Percentiles rank a stretch among this genome's conserved stretches.
Conservation (phyloP, 2,329 filamentous ascomycete species). For the Botrytis cinerea region DNA sequence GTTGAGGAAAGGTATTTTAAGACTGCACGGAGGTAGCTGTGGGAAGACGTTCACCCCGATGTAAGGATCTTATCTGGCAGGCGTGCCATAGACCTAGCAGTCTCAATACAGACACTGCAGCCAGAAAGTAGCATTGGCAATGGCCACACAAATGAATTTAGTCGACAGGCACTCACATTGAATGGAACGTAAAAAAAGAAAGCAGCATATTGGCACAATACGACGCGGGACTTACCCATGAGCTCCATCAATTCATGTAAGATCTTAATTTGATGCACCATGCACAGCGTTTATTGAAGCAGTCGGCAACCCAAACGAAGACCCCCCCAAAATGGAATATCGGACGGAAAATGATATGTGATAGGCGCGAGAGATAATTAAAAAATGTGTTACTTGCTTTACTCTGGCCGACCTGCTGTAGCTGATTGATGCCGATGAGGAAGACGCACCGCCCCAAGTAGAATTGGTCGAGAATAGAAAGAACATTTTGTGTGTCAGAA, state of each 20-base stretch:
- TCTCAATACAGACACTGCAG: not conserved
- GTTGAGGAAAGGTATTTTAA: not conserved
- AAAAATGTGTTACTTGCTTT: slow-evolving; percentile 13
- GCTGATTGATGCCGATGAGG: not conserved
- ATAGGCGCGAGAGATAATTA: slow-evolving; percentile 22
- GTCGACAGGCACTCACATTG: not conserved
- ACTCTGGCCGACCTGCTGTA: slow-evolving; percentile 1
- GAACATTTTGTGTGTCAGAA: not conserved
- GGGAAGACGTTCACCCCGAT: not conserved
- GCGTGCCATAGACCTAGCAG: not conserved
- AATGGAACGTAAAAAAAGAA: not conserved
- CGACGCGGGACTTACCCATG: slow-evolving; percentile 6
- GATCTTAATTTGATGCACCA: slow-evolving; percentile 25
- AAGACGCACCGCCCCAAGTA: not conserved
- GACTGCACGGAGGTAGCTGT: not conserved
- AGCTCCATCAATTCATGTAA: slow-evolving; percentile 13
- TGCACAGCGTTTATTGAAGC: slow-evolving; percentile 26
- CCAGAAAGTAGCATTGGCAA: not conserved
- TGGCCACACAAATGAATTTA: not conserved
- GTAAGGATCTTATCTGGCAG: not conserved
- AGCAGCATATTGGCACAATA: slow-evolving; percentile 7
- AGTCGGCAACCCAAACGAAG: slow-evolving; percentile 19
- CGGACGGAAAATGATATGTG: slow-evolving; percentile 12
- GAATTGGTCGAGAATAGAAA: slow-evolving; percentile 4
- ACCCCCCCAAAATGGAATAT: not conserved